phyloP scores from a whole-genome alignment of 2,329 filamentous ascomycete species.

The Thermoascus crustaceus region DNA sequence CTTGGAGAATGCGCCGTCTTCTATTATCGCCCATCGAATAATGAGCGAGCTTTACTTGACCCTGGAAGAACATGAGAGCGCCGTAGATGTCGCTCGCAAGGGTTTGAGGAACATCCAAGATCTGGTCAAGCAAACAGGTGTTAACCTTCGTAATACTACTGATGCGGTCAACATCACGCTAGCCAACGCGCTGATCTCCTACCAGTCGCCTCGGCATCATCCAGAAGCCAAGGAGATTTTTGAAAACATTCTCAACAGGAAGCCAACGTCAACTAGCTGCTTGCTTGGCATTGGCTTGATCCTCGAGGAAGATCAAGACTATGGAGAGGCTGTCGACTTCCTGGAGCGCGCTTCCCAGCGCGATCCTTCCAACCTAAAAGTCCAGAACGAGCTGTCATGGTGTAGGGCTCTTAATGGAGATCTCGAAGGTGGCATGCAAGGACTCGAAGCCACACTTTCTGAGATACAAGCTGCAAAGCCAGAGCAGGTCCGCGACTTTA shows the following conservation, averaged over 20 bases:
- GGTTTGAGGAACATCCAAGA: conserved; percentile 54
- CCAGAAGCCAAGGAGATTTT: conserved; percentile 81
- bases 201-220: conserved; percentile 84
- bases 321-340: conserved; percentile 70
- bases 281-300: conserved; percentile 87
- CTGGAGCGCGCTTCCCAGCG: conserved; percentile 65
- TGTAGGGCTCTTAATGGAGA: conserved; percentile 78
- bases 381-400: conserved; percentile 86
- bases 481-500: conserved; percentile 59
- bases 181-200: conserved; percentile 80
- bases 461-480: conserved; percentile 56
- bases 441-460: conserved; percentile 62
- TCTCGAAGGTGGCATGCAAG: conserved; percentile 56
- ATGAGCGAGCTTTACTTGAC: conserved; percentile 76
- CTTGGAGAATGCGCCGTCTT: conserved; percentile 54
- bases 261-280: conserved; percentile 67
- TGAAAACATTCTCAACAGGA: conserved; percentile 67
- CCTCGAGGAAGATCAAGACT: conserved; percentile 88
- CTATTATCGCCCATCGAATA: conserved; percentile 73
- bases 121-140: conserved; percentile 58
- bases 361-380: conserved; percentile 65
- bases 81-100: conserved; percentile 69
- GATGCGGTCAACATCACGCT: conserved; percentile 71
- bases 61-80: conserved; percentile 75
- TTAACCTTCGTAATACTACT: conserved; percentile 59